phyloP scores from a whole-genome alignment of 495 filamentous ascomycete genomes.

The Patellaria atrata region DNA sequence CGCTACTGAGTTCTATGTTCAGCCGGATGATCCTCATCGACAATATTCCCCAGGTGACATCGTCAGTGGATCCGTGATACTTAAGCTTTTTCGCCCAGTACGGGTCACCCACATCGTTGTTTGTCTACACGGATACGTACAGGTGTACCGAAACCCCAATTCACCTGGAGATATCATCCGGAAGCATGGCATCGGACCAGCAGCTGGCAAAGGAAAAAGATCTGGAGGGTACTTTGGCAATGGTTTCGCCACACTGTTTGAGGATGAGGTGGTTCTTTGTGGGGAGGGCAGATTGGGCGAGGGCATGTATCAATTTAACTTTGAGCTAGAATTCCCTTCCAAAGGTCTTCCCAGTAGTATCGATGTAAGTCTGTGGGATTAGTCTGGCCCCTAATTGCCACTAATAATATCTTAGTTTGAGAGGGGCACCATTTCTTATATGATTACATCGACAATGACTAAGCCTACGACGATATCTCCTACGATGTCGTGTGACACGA shows the following conservation, averaged over 20 bases:
- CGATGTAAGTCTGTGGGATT: constrained; percentile 47
- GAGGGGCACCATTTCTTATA: constrained; percentile 81
- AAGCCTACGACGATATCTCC: constrained; percentile 77
- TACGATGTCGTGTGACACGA: constrained; percentile 60
- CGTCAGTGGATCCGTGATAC: constrained; percentile 58
- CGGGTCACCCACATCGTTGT: constrained; percentile 85
- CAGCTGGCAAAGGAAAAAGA: constrained; percentile 39
- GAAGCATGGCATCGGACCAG: constrained; percentile 31
- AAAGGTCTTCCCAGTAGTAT: constrained; percentile 81
- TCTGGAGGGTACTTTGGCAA: constrained; percentile 60
- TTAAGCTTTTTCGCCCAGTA: constrained; percentile 67
- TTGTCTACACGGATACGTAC: constrained; percentile 74
- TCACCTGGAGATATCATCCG: constrained; percentile 43
- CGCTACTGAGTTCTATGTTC: constrained; percentile 68
- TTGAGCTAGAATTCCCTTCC: constrained; percentile 69
- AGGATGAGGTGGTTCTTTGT: constrained; percentile 80
- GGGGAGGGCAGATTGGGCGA: constrained; percentile 77
- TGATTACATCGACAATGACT: constrained; percentile 77
- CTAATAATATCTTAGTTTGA: constrained; percentile 55
- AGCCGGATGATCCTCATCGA: constrained; percentile 74
- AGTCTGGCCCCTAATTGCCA: not conserved
- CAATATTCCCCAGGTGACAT: constrained; percentile 59
- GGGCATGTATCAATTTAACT: constrained; percentile 83
- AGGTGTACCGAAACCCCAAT: constrained; percentile 66
- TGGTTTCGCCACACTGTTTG: constrained; percentile 73